These are phyloP conservation scores for Furculomyces boomerangus DNA, from an alignment of 371 early-diverging fungal species.

Conservation along the genomic window DNA sequence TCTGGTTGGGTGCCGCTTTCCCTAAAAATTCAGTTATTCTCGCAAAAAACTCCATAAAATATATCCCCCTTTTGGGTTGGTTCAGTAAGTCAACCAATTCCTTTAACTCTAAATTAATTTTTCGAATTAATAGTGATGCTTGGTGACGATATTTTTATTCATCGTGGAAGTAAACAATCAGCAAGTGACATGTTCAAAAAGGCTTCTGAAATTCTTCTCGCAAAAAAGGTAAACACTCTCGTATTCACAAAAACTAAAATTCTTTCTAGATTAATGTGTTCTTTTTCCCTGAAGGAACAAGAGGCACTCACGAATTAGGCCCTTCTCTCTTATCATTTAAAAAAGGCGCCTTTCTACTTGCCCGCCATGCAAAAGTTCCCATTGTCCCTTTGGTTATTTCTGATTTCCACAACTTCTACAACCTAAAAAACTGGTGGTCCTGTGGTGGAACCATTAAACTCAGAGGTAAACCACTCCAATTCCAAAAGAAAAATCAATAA, in stretches of 20 bases:
- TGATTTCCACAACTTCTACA: slow-evolving; percentile 57
- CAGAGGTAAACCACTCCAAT: slow-evolving; percentile 27
- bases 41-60: slow-evolving; percentile 65
- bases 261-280: slow-evolving; percentile 45
- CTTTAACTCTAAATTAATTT: not conserved
- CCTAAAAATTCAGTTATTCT: slow-evolving; percentile 53
- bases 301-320: slow-evolving; percentile 45
- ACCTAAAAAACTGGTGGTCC: slow-evolving; percentile 36
- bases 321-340: slow-evolving; percentile 77
- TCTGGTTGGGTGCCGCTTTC: slow-evolving; percentile 48
- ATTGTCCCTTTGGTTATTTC: slow-evolving; percentile 78
- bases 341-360: slow-evolving; percentile 82
- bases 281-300: slow-evolving; percentile 90
- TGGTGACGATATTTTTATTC: slow-evolving; percentile 67
- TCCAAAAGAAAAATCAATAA: not conserved
- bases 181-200: slow-evolving; percentile 60
- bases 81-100: slow-evolving; percentile 41
- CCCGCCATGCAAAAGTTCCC: slow-evolving; percentile 68
- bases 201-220: slow-evolving; percentile 54
- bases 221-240: slow-evolving; percentile 36
- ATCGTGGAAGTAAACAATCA: slow-evolving; percentile 61
- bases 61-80: slow-evolving; percentile 69
- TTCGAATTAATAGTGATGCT: slow-evolving; percentile 35
- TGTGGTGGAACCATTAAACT: slow-evolving; percentile 47
- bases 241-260: not conserved